Evolutionary conservation across 2,329 filamentous ascomycete genomes (phyloP).

Genomic region (Coniochaeta sp.): DNA sequence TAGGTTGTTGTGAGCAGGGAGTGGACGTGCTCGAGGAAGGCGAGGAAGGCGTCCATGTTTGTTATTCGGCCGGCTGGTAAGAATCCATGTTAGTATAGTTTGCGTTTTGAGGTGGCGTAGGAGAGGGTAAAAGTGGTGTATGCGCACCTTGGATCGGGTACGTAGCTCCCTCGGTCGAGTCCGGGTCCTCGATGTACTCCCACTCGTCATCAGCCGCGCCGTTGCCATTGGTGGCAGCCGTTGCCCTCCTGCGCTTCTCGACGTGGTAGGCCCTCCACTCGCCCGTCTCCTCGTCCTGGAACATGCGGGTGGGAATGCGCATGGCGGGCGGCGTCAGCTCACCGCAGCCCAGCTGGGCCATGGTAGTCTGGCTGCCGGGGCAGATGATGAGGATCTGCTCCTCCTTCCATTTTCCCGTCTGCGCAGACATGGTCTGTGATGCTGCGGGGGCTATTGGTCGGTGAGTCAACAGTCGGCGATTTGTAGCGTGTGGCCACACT

Average conservation of each 20-base stretch:
- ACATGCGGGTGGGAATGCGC: conserved; percentile 91
- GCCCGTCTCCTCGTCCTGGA: conserved; percentile 71
- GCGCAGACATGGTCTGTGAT: conserved; percentile 41
- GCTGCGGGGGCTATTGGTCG: not conserved
- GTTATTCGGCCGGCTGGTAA: conserved; percentile 65
- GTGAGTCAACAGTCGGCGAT: not conserved
- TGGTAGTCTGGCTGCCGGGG: conserved; percentile 79
- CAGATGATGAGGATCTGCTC: conserved; percentile 64
- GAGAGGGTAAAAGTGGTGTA: not conserved
- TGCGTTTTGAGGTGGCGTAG: conserved; percentile 2
- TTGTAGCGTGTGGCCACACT: not conserved
- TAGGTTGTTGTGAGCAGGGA: conserved; percentile 82
- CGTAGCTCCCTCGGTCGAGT: conserved; percentile 80
- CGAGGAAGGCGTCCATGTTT: conserved; percentile 89
- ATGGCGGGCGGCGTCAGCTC: conserved; percentile 87
- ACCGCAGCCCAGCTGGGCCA: conserved; percentile 82
- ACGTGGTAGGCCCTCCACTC: conserved; percentile 73
- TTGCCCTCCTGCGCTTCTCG: conserved; percentile 50
- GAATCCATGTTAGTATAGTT: not conserved
- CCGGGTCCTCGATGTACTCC: conserved; percentile 81
- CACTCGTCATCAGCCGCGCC: conserved; percentile 40
- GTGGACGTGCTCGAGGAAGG: conserved; percentile 87
- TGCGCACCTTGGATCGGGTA: conserved; percentile 66
- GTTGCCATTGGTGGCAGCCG: conserved; percentile 9
- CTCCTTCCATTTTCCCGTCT: conserved; percentile 54